These are phyloP conservation scores for Pseudotulostoma volvatum DNA, from an alignment of 495 filamentous ascomycete species.

Conservation along the genomic window DNA sequence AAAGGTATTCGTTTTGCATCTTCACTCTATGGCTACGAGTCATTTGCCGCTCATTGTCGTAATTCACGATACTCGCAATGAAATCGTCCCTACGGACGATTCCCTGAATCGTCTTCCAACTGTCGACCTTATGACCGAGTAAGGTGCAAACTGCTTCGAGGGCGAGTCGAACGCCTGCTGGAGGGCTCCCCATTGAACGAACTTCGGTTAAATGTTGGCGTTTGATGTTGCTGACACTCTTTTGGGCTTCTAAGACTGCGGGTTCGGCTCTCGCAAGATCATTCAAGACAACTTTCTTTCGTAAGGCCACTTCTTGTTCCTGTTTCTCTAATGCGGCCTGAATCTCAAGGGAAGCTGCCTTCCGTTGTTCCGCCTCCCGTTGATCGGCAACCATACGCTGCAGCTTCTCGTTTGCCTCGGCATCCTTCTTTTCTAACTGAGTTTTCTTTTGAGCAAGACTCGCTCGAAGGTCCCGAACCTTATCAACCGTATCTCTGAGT, in stretches of 20 bases:
- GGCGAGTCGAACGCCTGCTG: conserved; percentile 75
- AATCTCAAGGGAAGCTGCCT: conserved; percentile 72
- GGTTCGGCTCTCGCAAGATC: conserved; percentile 88
- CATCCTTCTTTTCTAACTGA: conserved; percentile 84
- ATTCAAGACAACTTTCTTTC: conserved; percentile 67
- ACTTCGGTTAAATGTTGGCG: conserved; percentile 93
- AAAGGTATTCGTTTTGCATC: conserved; percentile 87
- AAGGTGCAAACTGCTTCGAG: conserved; percentile 90
- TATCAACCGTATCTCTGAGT: conserved; percentile 92
- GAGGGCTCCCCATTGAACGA: conserved; percentile 85
- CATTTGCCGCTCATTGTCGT: conserved; percentile 94
- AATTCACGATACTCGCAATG: conserved; percentile 94
- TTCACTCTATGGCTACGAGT: conserved; percentile 60
- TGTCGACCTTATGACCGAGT: conserved; percentile 74
- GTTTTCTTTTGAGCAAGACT: conserved; percentile 88
- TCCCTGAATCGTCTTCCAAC: conserved; percentile 79
- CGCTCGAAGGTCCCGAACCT: conserved; percentile 76
- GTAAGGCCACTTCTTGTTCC: conserved; percentile 70
- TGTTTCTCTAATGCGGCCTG: conserved; percentile 75
- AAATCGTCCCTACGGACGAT: conserved; percentile 88
- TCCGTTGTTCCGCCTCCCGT: conserved; percentile 84
- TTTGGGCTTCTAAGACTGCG: conserved; percentile 80
- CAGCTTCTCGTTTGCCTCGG: conserved; percentile 91
- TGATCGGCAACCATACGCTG: conserved; percentile 95
- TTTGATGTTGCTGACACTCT: conserved; percentile 96